Percentiles rank a stretch among this genome's conserved stretches.
Conservation (phyloP, 2,329 filamentous ascomycete species). For the Coniella vitis region DNA sequence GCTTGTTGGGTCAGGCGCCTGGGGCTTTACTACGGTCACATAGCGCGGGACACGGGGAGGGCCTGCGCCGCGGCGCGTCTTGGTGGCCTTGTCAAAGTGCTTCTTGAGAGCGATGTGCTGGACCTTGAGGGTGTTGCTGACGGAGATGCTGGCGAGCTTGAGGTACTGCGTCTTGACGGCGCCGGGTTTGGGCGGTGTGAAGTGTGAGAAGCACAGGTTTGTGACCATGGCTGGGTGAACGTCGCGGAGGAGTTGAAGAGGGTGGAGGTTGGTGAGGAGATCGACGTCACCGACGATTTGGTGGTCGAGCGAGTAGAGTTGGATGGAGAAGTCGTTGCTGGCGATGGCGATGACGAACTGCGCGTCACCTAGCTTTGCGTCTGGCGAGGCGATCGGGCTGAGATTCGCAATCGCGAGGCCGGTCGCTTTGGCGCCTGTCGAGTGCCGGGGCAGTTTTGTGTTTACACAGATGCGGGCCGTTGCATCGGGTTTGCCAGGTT, state of each 20-base stretch:
- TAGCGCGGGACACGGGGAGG: slow-evolving; percentile 56
- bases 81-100: slow-evolving; percentile 28
- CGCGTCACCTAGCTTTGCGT: slow-evolving; percentile 50
- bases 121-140: slow-evolving; percentile 72
- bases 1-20: slow-evolving; percentile 41
- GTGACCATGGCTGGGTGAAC: slow-evolving; percentile 55
- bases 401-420: slow-evolving; percentile 72
- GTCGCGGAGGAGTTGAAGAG: slow-evolving; percentile 45
- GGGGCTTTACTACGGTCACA: slow-evolving; percentile 56
- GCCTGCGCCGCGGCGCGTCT: slow-evolving; percentile 27
- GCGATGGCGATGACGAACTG: slow-evolving; percentile 79
- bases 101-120: slow-evolving; percentile 67
- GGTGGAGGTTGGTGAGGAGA: slow-evolving; percentile 45
- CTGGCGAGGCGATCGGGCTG: slow-evolving; percentile 43
- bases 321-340: slow-evolving; percentile 71
- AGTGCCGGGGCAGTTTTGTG: slow-evolving; percentile 49
- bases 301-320: slow-evolving; percentile 72
- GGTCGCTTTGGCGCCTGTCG: slow-evolving; percentile 57
- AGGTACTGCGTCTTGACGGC: slow-evolving; percentile 51
- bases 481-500: slow-evolving; percentile 23
- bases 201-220: slow-evolving; percentile 50
- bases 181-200: slow-evolving; percentile 45
- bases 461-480: slow-evolving; percentile 45
- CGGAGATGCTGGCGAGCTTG: slow-evolving; percentile 74
- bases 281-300: slow-evolving; percentile 38